Conservation (phyloP, 768 basidiomycete genomes). For the Pleurotus eryngii region DNA sequence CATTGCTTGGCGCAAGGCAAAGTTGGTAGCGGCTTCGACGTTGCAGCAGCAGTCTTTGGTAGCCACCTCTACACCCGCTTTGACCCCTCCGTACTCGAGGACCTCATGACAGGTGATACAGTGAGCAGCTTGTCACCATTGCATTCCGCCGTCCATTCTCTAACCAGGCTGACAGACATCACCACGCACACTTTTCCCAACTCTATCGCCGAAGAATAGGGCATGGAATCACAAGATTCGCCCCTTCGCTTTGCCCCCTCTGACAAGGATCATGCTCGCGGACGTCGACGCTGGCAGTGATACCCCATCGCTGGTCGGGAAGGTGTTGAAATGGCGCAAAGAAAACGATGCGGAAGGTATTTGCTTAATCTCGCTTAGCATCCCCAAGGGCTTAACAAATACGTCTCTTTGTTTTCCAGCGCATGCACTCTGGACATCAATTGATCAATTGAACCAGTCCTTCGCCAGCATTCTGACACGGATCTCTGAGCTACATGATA, state of each 20-base stretch:
- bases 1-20: conserved; percentile 98
- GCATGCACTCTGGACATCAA: conserved; percentile 57
- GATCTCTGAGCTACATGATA: conserved; percentile 46
- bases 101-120: conserved; percentile 55
- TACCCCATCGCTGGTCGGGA: conserved; percentile 89
- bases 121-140: conserved; percentile 27
- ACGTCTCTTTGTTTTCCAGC: conserved; percentile 35
- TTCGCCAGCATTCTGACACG: conserved; percentile 49
- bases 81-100: conserved; percentile 63
- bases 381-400: neutral
- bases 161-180: conserved; percentile 13
- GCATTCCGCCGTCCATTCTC: neutral
- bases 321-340: conserved; percentile 87
- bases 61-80: conserved; percentile 93
- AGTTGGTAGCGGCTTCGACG: conserved; percentile 96
- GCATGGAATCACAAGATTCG: conserved; percentile 72
- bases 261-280: conserved; percentile 82
- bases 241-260: conserved; percentile 80
- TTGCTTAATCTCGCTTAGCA: neutral
- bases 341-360: conserved; percentile 53
- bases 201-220: conserved; percentile 60
- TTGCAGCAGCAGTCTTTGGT: conserved; percentile 90
- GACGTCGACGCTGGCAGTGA: conserved; percentile 97
- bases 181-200: conserved; percentile 38
- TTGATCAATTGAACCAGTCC: conserved; percentile 60